These are phyloP conservation scores for Polyporus tsugae DNA, from an alignment of 1,284 basidiomycete species.

Conservation along the genomic window DNA sequence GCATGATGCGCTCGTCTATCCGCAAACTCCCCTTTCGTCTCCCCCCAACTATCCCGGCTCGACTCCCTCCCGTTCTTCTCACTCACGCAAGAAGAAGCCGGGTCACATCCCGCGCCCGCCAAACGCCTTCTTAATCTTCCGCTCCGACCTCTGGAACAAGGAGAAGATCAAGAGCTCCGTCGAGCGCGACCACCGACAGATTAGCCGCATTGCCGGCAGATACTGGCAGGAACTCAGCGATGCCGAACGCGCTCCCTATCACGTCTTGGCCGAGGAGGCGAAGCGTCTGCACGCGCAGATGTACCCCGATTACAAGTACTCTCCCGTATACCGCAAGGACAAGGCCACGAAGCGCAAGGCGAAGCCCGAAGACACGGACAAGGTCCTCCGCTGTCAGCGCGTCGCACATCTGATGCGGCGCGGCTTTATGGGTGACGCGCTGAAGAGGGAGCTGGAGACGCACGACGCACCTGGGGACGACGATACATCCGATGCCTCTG, in stretches of 20 bases:
- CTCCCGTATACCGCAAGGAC: conserved; percentile 47
- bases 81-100: conserved; percentile 50
- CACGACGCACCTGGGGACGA: conserved; percentile 16
- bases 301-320: conserved; percentile 67
- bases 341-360: conserved; percentile 43
- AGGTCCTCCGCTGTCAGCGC: conserved; percentile 49
- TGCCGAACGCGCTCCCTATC: conserved; percentile 49
- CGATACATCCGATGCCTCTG: conserved; percentile 20
- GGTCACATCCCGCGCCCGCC: conserved; percentile 76
- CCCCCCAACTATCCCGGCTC: neutral
- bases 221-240: conserved; percentile 50
- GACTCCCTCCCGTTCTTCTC: conserved; percentile 42
- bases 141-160: conserved; percentile 70
- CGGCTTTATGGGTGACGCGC: conserved; percentile 49
- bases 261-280: conserved; percentile 51
- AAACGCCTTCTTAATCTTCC: conserved; percentile 88
- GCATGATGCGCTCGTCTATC: conserved; percentile 11
- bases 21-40: conserved; percentile 14
- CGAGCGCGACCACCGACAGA: conserved; percentile 56
- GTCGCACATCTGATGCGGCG: conserved; percentile 53
- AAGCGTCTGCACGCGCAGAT: conserved; percentile 58
- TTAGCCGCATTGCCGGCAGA: conserved; percentile 58
- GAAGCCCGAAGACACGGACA: conserved; percentile 42
- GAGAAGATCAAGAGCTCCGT: conserved; percentile 49
- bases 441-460: conserved; percentile 43